phyloP scores from a whole-genome alignment of 2,329 filamentous ascomycete genomes.

The Botryotinia convoluta region DNA sequence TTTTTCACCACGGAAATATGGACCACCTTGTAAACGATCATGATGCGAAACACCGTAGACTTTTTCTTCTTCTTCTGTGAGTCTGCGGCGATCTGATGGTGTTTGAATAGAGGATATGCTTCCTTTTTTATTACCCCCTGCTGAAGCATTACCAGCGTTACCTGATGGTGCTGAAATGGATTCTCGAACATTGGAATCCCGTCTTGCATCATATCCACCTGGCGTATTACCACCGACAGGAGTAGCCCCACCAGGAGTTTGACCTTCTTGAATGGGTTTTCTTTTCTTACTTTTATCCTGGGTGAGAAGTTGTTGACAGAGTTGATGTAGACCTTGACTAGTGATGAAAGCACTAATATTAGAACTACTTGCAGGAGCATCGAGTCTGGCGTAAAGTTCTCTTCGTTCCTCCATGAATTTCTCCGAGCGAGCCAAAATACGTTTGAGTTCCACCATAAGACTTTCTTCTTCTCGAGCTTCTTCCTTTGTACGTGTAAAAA shows the following conservation, averaged over 20 bases:
- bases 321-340: conserved; percentile 72
- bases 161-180: conserved; percentile 38
- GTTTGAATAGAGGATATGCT: conserved; percentile 25
- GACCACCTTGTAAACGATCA: conserved; percentile 80
- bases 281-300: conserved; percentile 89
- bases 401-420: conserved; percentile 83
- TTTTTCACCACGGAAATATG: conserved; percentile 84
- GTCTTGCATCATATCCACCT: conserved; percentile 40
- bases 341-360: conserved; percentile 77
- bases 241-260: conserved; percentile 42
- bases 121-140: conserved; percentile 36
- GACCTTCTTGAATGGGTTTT: conserved; percentile 61
- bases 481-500: conserved; percentile 76
- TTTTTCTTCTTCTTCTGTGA: conserved; percentile 71
- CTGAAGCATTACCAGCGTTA: conserved; percentile 32
- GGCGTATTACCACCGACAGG: conserved; percentile 36
- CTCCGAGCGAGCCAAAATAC: conserved; percentile 84
- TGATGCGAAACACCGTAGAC: conserved; percentile 82
- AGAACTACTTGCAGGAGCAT: conserved; percentile 69
- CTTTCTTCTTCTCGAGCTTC: conserved; percentile 92
- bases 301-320: conserved; percentile 78
- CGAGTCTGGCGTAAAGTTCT: conserved; percentile 82
- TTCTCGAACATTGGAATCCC: conserved; percentile 39
- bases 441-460: conserved; percentile 83
- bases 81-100: conserved; percentile 60